Evolutionary conservation across 108 stramenopile species (phyloP).

Genomic region (Pelagomonas calceolata): DNA sequence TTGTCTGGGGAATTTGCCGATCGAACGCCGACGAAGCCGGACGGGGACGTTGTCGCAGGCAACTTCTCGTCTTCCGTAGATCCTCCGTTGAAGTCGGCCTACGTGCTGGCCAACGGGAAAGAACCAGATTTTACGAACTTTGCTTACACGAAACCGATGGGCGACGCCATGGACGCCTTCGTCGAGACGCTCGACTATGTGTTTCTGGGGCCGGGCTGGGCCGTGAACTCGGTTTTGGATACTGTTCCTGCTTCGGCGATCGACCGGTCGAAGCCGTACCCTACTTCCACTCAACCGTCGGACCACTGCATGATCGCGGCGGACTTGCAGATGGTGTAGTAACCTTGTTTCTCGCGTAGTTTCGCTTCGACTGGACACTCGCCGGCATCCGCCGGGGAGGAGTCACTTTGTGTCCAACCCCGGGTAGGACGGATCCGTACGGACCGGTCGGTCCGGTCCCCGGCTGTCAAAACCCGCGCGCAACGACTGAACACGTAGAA

Average conservation of each 20-base stretch:
- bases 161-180: conserved; percentile 1
- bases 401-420: too few relatives aligned
- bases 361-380: too few relatives aligned
- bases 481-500: too few relatives aligned
- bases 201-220: conserved; percentile 1
- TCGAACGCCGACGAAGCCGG: not conserved
- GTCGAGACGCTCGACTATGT: conserved; percentile 31
- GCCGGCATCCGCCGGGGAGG: too few relatives aligned
- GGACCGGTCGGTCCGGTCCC: too few relatives aligned
- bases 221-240: not conserved
- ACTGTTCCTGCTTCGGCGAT: too few relatives aligned
- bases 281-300: conserved; percentile 20
- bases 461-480: too few relatives aligned
- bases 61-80: conserved; percentile 12
- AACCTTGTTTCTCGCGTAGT: too few relatives aligned
- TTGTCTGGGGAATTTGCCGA: not conserved
- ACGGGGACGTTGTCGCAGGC: not conserved
- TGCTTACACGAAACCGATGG: not conserved
- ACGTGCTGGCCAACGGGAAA: conserved; percentile 1
- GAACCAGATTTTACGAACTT: conserved; percentile 37
- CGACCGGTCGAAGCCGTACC: conserved; percentile 14
- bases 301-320: conserved; percentile 30
- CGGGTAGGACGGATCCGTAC: too few relatives aligned
- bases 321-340: not conserved
- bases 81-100: conserved; percentile 11